Conservation (phyloP, 2,329 filamentous ascomycete genomes). For the Fusarium temperatum region DNA sequence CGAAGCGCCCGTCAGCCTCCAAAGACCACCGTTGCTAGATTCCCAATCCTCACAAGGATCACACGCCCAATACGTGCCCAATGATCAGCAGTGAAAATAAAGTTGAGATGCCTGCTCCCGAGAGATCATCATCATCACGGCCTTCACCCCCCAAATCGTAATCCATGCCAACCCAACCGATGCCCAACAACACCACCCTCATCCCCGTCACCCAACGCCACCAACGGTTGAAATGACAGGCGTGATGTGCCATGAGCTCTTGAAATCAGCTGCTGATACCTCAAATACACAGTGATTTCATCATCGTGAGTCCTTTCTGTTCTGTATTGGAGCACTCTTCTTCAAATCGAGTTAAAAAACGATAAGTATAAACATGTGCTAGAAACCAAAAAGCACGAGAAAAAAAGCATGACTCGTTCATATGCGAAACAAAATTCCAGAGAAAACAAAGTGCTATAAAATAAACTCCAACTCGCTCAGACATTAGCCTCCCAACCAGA, state of each 20-base stretch:
- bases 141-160: conserved; percentile 10
- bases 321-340: conserved; percentile 27
- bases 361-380: conserved; percentile 24
- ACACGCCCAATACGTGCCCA: conserved; percentile 2
- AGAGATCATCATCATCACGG: conserved; percentile 22
- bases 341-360: conserved; percentile 24
- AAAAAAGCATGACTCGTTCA: conserved; percentile 27
- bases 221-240: conserved; percentile 5
- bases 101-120: conserved; percentile 8
- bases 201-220: conserved; percentile 34
- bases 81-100: neutral
- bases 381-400: conserved; percentile 25
- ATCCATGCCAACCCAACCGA: conserved; percentile 23
- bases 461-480: conserved; percentile 43
- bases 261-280: conserved; percentile 15
- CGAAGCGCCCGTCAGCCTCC: neutral
- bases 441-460: conserved; percentile 26
- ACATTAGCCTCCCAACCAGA: conserved; percentile 34
- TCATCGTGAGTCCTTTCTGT: conserved; percentile 24
- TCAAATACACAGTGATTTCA: conserved; percentile 17
- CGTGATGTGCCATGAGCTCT: conserved; percentile 4
- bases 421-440: conserved; percentile 7
- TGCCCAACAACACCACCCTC: conserved; percentile 38
- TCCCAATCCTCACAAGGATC: neutral
- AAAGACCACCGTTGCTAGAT: neutral